phyloP scores from a whole-genome alignment of 23 red algal species.

The Chondrus crispus region DNA sequence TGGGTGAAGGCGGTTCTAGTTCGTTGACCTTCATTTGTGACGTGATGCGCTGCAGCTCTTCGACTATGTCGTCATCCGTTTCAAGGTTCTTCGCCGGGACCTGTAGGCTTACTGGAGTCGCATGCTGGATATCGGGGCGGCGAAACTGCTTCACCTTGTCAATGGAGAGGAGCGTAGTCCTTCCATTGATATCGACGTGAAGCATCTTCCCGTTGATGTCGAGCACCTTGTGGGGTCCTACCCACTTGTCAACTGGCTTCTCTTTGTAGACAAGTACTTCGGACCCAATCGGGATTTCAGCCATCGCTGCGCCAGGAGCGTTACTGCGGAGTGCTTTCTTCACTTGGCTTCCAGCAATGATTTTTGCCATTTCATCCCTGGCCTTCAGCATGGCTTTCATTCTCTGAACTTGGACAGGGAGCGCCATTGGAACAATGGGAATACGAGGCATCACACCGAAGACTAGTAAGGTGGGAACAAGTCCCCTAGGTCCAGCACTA shows the following conservation, averaged over 20 bases:
- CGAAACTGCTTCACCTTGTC: background rate
- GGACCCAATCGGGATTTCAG: background rate
- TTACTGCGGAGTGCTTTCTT: background rate
- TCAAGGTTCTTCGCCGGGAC: no score
- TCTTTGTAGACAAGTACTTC: background rate
- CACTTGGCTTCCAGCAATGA: background rate
- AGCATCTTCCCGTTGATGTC: background rate
- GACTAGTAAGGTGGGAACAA: background rate
- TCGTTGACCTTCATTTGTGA: no score
- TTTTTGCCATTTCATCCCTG: background rate
- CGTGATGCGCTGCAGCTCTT: no score
- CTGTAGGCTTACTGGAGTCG: no score
- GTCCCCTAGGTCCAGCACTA: background rate
- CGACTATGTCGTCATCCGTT: no score
- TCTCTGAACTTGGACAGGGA: background rate
- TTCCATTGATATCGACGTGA: background rate
- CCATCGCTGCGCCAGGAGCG: background rate
- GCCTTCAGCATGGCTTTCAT: background rate
- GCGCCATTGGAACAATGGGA: background rate
- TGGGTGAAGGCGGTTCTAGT: no score
- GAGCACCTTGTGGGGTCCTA: background rate
- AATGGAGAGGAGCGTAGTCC: background rate
- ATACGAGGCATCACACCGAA: conserved; percentile 1
- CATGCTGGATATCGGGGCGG: no score
- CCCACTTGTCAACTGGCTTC: background rate